Evolutionary conservation across 352 stramenopile genomes (phyloP).

Genomic region (Phytophthora ohioensis): DNA sequence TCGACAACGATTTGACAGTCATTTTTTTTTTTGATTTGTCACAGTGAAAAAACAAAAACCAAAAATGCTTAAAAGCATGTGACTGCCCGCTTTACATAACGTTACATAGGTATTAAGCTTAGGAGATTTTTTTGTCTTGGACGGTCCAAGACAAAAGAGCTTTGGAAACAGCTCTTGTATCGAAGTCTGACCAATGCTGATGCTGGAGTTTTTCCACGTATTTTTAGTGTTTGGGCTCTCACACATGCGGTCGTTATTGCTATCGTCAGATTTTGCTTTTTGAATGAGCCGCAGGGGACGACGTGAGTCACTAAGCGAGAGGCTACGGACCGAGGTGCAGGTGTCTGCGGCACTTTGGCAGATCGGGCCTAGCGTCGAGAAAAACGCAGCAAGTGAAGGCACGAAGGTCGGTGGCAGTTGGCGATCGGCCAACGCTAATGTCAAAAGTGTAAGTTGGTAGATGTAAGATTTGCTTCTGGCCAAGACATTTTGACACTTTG

Average conservation of each 20-base stretch:
- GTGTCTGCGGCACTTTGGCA: slow-evolving; percentile 38
- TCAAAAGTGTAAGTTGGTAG: slow-evolving; percentile 7
- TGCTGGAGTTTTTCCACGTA: neutral
- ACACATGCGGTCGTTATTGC: slow-evolving; percentile 15
- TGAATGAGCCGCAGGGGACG: slow-evolving; percentile 32
- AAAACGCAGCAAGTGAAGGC: slow-evolving; percentile 10
- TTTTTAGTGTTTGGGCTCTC: slow-evolving; percentile 13
- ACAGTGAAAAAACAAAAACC: too few species aligned
- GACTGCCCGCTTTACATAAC: too few species aligned
- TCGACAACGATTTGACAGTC: too few species aligned
- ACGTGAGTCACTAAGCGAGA: slow-evolving; percentile 56
- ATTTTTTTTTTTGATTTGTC: too few species aligned
- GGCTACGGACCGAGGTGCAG: slow-evolving; percentile 57
- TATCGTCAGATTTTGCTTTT: neutral
- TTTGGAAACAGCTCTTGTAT: too few species aligned
- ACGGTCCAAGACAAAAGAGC: too few species aligned
- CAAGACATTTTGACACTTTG: neutral
- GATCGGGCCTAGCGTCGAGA: slow-evolving; percentile 3
- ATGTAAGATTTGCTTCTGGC: too few species aligned
- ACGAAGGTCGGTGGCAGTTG: neutral
- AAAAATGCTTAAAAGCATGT: too few species aligned
- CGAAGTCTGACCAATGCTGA: too few species aligned
- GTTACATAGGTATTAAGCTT: too few species aligned
- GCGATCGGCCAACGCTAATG: neutral
- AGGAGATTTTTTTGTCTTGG: too few species aligned